Evolutionary conservation across 2,329 filamentous ascomycete genomes (phyloP).

Genomic region (Pseudogymnoascus sp.): DNA sequence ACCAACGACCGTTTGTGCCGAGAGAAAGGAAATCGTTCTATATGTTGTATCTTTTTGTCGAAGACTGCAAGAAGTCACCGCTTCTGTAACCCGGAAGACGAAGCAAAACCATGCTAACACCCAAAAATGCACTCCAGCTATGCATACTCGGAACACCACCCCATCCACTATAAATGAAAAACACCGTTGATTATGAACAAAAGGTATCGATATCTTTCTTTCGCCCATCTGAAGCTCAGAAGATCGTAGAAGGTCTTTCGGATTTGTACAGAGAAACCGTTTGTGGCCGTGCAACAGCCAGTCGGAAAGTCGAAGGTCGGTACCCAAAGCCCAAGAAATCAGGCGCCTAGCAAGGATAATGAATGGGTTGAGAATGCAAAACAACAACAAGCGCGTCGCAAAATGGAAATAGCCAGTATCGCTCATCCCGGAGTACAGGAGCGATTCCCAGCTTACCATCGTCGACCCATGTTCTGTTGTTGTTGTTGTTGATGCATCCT

Average conservation of each 20-base stretch:
- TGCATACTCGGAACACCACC: constrained; percentile 13
- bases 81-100: constrained; percentile 25
- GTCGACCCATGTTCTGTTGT: constrained; percentile 21
- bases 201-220: constrained; percentile 28
- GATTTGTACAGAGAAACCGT: constrained; percentile 31
- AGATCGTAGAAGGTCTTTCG: constrained; percentile 22
- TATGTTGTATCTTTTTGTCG: constrained; percentile 27
- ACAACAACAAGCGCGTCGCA: constrained; percentile 22
- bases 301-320: constrained; percentile 12
- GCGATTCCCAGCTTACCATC: constrained; percentile 24
- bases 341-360: constrained; percentile 25
- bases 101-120: constrained; percentile 28
- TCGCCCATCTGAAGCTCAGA: constrained; percentile 27
- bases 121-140: constrained; percentile 21
- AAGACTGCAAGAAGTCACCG: constrained; percentile 28
- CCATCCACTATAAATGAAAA: constrained; percentile 23
- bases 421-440: constrained; percentile 20
- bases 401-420: constrained; percentile 18
- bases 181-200: constrained; percentile 25
- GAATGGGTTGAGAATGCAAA: constrained; percentile 24
- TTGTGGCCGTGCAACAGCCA: constrained; percentile 23
- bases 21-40: constrained; percentile 29
- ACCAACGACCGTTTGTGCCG: constrained; percentile 16
- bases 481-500: constrained; percentile 43
- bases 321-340: constrained; percentile 25